Conservation (phyloP, 257 asterid genomes). For the Cruciata laevipes region DNA sequence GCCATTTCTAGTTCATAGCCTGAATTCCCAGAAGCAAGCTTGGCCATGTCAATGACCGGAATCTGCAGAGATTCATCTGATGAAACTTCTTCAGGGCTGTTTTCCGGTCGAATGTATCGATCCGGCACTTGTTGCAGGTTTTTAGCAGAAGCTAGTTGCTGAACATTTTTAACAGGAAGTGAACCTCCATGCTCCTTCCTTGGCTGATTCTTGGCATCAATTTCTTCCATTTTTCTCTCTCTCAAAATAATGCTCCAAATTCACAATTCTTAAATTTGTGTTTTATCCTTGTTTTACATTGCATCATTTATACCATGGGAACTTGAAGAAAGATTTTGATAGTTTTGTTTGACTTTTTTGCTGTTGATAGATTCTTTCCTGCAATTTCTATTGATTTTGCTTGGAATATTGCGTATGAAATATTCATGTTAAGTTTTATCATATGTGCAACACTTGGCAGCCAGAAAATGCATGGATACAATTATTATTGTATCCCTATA, state of each 20-base stretch:
- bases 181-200: conserved; percentile 24
- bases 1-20: conserved; percentile 16
- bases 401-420: not conserved
- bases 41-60: conserved; percentile 33
- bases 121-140: conserved; percentile 18
- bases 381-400: not conserved
- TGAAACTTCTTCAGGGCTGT: conserved; percentile 14
- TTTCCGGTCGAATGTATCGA: conserved; percentile 22
- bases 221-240: not conserved
- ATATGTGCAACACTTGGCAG: not conserved
- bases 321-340: not conserved
- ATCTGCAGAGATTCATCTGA: conserved; percentile 20
- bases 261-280: not conserved
- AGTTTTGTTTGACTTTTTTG: not conserved
- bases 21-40: conserved; percentile 12
- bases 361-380: not conserved
- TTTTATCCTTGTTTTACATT: no score
- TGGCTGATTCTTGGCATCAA: not conserved
- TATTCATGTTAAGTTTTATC: not conserved
- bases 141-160: conserved; percentile 20
- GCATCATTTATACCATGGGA: no score
- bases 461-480: not conserved
- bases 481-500: not conserved
- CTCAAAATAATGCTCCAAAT: not conserved
- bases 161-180: conserved; percentile 30